These are phyloP conservation scores for Sugiyamaella floridensis DNA, from an alignment of 805 yeast species.

Conservation along the genomic window DNA sequence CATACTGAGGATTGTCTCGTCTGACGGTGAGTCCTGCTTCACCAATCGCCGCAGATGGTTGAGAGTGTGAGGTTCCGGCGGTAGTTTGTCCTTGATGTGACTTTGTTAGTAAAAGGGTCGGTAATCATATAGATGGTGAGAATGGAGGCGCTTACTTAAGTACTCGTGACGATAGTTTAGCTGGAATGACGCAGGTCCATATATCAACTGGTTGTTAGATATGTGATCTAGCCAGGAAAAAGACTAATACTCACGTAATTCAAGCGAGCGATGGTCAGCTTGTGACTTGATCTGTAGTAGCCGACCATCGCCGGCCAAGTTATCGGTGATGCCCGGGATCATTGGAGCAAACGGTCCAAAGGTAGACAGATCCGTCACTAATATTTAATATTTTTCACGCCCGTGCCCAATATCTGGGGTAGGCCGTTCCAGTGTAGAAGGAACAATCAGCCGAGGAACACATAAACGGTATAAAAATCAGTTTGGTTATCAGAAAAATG, in stretches of 20 bases:
- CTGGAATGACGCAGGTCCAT: slow-evolving; percentile 30
- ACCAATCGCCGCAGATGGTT: slow-evolving; percentile 33
- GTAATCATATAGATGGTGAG: not conserved
- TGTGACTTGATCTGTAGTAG: slow-evolving; percentile 20
- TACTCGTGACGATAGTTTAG: slow-evolving; percentile 23
- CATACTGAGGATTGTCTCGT: slow-evolving; percentile 29
- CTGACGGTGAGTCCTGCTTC: slow-evolving; percentile 12
- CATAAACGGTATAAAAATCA: too few relatives aligned
- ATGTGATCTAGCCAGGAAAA: not conserved
- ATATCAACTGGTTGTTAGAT: slow-evolving; percentile 21
- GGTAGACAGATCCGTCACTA: not conserved
- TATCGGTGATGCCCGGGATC: slow-evolving; percentile 11
- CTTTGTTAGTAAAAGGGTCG: slow-evolving; percentile 7
- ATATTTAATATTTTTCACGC: not conserved
- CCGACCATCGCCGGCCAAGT: slow-evolving; percentile 14
- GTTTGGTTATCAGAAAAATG: too few relatives aligned
- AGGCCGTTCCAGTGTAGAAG: not conserved
- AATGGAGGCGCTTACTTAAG: slow-evolving; percentile 19
- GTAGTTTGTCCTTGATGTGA: slow-evolving; percentile 26
- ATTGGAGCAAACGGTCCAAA: not conserved
- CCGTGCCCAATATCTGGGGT: not conserved
- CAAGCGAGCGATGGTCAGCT: slow-evolving; percentile 21
- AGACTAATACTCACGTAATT: slow-evolving; percentile 7
- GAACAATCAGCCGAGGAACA: too few relatives aligned
- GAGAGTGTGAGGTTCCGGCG: slow-evolving; percentile 27